Percentiles rank a stretch among this genome's conserved stretches.
These are phyloP conservation scores for Teunomyces aglyptinius DNA, from an alignment of 805 yeast genomes.

Conservation along the genomic window DNA sequence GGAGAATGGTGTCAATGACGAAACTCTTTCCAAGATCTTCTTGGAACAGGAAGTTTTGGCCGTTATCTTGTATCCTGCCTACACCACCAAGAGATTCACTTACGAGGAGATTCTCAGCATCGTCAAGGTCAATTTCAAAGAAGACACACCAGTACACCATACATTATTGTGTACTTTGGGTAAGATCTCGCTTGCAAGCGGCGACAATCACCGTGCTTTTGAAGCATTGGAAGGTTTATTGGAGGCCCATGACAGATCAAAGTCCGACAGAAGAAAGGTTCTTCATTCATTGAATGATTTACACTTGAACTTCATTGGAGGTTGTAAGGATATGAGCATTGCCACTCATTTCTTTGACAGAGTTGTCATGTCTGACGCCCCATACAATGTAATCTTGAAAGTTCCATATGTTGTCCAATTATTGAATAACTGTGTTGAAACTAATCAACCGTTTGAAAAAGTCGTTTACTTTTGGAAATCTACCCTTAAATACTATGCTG, in stretches of 20 bases:
- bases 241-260: slow-evolving; percentile 33
- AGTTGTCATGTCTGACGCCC: slow-evolving; percentile 67
- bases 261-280: slow-evolving; percentile 20
- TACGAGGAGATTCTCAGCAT: slow-evolving; percentile 61
- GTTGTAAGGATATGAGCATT: slow-evolving; percentile 66
- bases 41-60: slow-evolving; percentile 67
- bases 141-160: slow-evolving; percentile 30
- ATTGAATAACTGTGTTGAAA: slow-evolving; percentile 57
- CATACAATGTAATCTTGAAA: slow-evolving; percentile 68
- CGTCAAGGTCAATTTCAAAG: slow-evolving; percentile 44
- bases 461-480: slow-evolving; percentile 62
- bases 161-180: slow-evolving; percentile 71
- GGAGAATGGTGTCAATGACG: slow-evolving; percentile 58
- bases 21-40: slow-evolving; percentile 42
- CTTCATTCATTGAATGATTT: slow-evolving; percentile 59
- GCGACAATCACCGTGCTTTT: slow-evolving; percentile 64
- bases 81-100: slow-evolving; percentile 54
- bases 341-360: slow-evolving; percentile 74
- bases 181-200: slow-evolving; percentile 64
- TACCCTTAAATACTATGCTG: slow-evolving; percentile 52
- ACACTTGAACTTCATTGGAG: slow-evolving; percentile 76
- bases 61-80: slow-evolving; percentile 64
- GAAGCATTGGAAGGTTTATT: slow-evolving; percentile 61
- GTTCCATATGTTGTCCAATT: slow-evolving; percentile 70
- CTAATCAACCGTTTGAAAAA: slow-evolving; percentile 55